A percentile compares a stretch with the other conserved stretches of the same genome.
phyloP scores from a whole-genome alignment of 2,329 filamentous ascomycete species.

The Aspergillus viridinutans region DNA sequence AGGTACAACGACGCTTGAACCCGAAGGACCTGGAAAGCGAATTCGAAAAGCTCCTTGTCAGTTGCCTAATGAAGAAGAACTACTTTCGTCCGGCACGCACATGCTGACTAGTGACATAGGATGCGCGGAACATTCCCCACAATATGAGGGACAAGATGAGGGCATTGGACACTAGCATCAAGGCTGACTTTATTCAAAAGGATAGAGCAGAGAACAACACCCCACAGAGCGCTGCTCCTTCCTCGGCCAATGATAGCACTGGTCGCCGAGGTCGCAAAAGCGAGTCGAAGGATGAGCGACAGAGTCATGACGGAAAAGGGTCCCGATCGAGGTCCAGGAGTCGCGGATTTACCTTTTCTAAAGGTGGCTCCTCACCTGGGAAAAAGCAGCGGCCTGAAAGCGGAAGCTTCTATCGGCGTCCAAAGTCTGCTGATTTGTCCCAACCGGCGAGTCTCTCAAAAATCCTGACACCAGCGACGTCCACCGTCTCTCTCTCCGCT shows the following conservation, averaged over 20 bases:
- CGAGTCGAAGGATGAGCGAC: constrained; percentile 37
- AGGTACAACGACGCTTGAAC: constrained; percentile 44
- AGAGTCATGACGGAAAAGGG: constrained; percentile 43
- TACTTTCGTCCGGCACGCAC: background rate
- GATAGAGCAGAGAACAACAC: constrained; percentile 67
- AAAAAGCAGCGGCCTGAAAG: constrained; percentile 71
- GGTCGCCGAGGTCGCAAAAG: constrained; percentile 41
- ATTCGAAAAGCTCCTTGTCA: constrained; percentile 58
- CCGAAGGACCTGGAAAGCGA: constrained; percentile 57
- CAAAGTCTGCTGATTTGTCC: constrained; percentile 68
- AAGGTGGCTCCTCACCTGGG: constrained; percentile 62
- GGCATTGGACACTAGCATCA: constrained; percentile 80
- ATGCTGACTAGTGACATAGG: constrained; percentile 48
- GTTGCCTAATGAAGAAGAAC: constrained; percentile 15
- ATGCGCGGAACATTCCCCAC: constrained; percentile 87
- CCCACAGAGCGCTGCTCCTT: constrained; percentile 43
- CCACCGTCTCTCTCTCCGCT: constrained; percentile 52
- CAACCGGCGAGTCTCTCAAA: constrained; percentile 56
- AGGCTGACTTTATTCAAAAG: constrained; percentile 90
- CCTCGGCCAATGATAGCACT: constrained; percentile 21
- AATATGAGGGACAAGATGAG: constrained; percentile 95
- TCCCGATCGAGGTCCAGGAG: constrained; percentile 56
- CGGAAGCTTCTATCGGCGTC: constrained; percentile 62
- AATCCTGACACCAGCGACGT: constrained; percentile 52
- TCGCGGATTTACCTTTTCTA: constrained; percentile 73